These are phyloP conservation scores for Cystoderma amianthinum DNA, from an alignment of 768 basidiomycete species.

Conservation along the genomic window DNA sequence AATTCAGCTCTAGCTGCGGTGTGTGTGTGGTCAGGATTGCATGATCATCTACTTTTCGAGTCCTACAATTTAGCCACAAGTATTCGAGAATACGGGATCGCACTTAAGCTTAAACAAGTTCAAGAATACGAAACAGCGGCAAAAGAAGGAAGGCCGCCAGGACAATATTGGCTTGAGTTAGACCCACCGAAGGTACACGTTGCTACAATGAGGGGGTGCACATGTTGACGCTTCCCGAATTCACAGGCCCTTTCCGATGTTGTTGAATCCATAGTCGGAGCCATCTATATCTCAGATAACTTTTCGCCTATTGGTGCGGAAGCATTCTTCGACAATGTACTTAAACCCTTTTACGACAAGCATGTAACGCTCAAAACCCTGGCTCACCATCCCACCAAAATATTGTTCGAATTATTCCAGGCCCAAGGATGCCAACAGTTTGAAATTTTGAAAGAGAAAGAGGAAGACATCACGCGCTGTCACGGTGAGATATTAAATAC, in stretches of 20 bases:
- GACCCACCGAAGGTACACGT: constrained; percentile 68
- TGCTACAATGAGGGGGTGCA: neutral
- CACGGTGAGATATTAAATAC: constrained; percentile 41
- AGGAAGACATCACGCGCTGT: constrained; percentile 31
- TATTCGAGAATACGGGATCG: constrained; percentile 47
- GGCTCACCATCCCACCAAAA: constrained; percentile 71
- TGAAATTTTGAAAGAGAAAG: constrained; percentile 47
- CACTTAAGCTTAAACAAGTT: constrained; percentile 36
- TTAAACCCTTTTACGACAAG: constrained; percentile 75
- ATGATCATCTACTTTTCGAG: constrained; percentile 53
- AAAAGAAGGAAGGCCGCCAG: constrained; percentile 42
- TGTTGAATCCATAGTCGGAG: constrained; percentile 75
- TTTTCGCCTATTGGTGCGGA: constrained; percentile 58
- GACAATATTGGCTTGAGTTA: constrained; percentile 75
- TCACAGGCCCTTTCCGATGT: constrained; percentile 69
- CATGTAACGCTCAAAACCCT: constrained; percentile 69
- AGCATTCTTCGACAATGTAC: constrained; percentile 55
- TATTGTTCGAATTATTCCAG: constrained; percentile 68
- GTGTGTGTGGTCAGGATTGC: constrained; percentile 62
- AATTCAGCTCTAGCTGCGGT: constrained; percentile 73
- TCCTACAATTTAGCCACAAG: constrained; percentile 41
- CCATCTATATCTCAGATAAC: constrained; percentile 70
- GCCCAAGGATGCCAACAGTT: constrained; percentile 66
- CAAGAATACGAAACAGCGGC: constrained; percentile 41
- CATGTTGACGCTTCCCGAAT: constrained; percentile 5